phyloP scores from a whole-genome alignment of 495 filamentous ascomycete species.

The Aspergillus diversus region DNA sequence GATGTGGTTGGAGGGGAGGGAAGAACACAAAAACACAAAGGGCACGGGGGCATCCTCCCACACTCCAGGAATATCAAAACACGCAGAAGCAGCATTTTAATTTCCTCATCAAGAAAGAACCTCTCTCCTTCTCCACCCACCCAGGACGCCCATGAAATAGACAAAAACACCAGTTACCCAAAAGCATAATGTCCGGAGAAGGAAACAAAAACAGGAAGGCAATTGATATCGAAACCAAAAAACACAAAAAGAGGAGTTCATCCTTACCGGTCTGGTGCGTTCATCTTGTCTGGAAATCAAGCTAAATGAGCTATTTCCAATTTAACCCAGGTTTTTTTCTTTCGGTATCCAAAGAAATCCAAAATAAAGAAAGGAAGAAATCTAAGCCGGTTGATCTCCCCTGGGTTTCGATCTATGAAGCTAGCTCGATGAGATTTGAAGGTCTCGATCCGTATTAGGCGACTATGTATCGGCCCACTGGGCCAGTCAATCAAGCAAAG shows the following conservation, averaged over 20 bases:
- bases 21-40: background rate
- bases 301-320: background rate
- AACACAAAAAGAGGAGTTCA: constrained; percentile 4
- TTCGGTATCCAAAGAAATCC: constrained; percentile 10
- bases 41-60: background rate
- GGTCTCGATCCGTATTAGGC: too few species aligned
- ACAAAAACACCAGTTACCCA: background rate
- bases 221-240: constrained; percentile 1
- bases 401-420: background rate
- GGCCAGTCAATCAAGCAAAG: too few species aligned
- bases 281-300: constrained; percentile 54
- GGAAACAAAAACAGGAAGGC: background rate
- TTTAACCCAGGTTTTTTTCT: background rate
- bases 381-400: background rate
- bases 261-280: constrained; percentile 69
- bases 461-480: too few species aligned
- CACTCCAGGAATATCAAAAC: background rate
- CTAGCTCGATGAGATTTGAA: too few species aligned
- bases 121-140: background rate
- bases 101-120: background rate
- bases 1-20: background rate
- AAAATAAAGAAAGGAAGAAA: constrained; percentile 2
- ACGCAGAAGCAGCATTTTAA: background rate
- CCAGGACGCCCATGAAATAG: background rate
- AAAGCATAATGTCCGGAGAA: background rate